Base-by-base conservation (phyloP, 768 basidiomycete species). In the Boletus rufocinnamomeus region DNA sequence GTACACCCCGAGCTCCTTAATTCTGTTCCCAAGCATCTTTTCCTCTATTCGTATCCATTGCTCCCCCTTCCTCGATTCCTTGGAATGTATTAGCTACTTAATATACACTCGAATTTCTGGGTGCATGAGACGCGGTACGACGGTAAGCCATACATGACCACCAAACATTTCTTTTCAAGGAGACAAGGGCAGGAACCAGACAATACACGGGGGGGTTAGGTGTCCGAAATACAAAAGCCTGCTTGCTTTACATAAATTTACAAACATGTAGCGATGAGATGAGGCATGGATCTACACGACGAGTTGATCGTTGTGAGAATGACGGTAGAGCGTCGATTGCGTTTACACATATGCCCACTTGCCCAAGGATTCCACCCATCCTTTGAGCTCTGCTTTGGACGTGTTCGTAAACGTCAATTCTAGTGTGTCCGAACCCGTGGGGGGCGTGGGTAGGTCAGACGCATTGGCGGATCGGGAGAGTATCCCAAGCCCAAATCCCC, bases 401-500 rank as follows among this genome's bases (percentile, higher is more conserved):
- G 66, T 71, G 23, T 47, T 63, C 35, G 60, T 66, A 60, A 81
- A 76, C 34, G 60, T 51, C 43, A 54, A 35, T 50, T 58, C 47
- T 0, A 71, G 58, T 17, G 48, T 1, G 35, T 73, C 69, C 19
- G 21, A 38, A 14, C 19, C 53, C 6, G 35, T 30, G 8, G 74
- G 69, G 2, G 74, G 70, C 4, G 77, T 76, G 21, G 61, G 61
- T 1, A 68, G 64, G 37, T 57, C 57, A 10, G 62, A 58, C 46
- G 47, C 48, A 11, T 51, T 23, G 25, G 60, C 51, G 28, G 82
- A 79, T 25, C 84, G 85, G 5, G 87, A 86, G 66, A 93, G 79
- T 63, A 99, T 83, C 59, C 96, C 96, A 19, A 96, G 82, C 11
- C 96, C 96, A 64, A 86, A 88, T 56, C 97, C 97, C 17, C 97